Conservation (phyloP, 768 basidiomycete species). For the Podaxis sp. region DNA sequence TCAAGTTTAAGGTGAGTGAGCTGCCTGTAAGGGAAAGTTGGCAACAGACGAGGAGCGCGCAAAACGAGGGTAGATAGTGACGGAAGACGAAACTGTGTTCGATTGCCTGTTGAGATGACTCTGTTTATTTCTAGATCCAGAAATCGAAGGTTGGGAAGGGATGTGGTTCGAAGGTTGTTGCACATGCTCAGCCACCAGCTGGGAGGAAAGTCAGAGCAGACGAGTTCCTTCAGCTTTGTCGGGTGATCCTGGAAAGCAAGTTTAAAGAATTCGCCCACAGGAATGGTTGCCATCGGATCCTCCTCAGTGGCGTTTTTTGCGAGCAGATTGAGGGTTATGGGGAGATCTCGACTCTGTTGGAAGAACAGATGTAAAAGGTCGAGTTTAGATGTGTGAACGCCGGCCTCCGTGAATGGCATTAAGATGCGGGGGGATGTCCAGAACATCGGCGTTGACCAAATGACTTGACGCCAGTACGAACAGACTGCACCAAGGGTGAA, state of each 20-base stretch:
- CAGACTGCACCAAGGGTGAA: background rate
- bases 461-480: background rate
- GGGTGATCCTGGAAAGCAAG: background rate
- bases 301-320: too few relatives aligned
- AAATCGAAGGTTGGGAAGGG: too few relatives aligned
- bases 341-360: background rate
- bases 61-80: too few relatives aligned
- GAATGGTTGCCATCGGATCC: background rate
- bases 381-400: background rate
- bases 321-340: background rate
- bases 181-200: background rate
- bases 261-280: background rate
- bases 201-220: background rate
- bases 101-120: too few relatives aligned
- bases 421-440: background rate
- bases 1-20: background rate
- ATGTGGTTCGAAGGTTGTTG: background rate
- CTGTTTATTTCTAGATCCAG: too few relatives aligned
- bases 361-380: too few relatives aligned
- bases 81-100: too few relatives aligned
- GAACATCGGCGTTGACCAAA: background rate
- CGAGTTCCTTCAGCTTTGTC: background rate
- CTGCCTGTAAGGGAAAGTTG: background rate
- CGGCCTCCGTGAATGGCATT: background rate
- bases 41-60: too few relatives aligned